These are phyloP conservation scores for Draba incana DNA, from an alignment of 345 rosid genomes.

Conservation along the genomic window DNA sequence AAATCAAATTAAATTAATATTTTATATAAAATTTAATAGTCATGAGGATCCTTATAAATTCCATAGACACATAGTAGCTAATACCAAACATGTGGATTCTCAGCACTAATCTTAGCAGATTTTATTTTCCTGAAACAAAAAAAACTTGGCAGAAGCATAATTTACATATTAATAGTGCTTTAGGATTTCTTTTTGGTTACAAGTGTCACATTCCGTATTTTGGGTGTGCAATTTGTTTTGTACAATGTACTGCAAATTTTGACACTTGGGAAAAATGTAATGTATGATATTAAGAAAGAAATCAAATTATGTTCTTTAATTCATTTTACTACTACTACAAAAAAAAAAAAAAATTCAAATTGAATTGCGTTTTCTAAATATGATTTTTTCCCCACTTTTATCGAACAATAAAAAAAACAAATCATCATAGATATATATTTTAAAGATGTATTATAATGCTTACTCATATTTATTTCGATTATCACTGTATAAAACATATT, in stretches of 20 bases:
- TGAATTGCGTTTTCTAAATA: conserved; percentile 3
- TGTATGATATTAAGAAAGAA: conserved; percentile 6
- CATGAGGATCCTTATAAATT: neutral
- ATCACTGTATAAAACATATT: too few relatives aligned
- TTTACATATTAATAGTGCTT: neutral
- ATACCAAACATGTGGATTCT: conserved; percentile 7
- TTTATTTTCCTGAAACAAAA: too few relatives aligned
- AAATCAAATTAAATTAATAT: neutral
- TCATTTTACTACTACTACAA: too few relatives aligned
- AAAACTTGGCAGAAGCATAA: neutral
- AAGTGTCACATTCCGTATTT: conserved; percentile 4
- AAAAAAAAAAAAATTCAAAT: neutral
- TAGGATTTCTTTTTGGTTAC: conserved; percentile 6
- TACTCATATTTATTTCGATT: too few relatives aligned
- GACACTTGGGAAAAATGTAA: conserved; percentile 17
- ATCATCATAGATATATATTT: too few relatives aligned
- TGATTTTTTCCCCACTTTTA: too few relatives aligned
- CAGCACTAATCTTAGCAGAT: conserved; percentile 11
- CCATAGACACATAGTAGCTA: neutral
- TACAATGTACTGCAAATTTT: conserved; percentile 5
- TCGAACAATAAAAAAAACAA: too few relatives aligned
- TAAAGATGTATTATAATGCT: too few relatives aligned
- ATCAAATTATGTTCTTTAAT: neutral
- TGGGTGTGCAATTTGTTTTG: neutral
- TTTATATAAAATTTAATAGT: neutral